Evolutionary conservation across 2,329 filamentous ascomycete species (phyloP), one percentile per base, ranked within the genome.

Genomic region (Coleophoma cylindrospora): DNA sequence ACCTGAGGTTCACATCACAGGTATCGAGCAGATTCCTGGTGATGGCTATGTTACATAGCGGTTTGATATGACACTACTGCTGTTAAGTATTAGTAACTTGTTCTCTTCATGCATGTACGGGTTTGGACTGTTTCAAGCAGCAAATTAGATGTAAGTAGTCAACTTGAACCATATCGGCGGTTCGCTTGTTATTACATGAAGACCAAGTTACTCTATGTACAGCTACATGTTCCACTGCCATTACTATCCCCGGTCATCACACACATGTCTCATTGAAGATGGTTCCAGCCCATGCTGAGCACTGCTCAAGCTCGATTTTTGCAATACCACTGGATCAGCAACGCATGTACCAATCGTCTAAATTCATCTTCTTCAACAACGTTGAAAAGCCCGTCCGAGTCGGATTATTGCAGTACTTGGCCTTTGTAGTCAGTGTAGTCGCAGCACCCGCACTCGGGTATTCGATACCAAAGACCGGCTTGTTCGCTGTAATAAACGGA

Each of bases 381-480:
- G 48, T 49, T 21, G 27, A 37, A 11, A 49, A 49, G 11, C 48
- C 48, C n/a, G 13, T 22, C 27, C n/a, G 22, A 6, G n/a, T 15
- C 10, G 19, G 15, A 15, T 22, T n/a, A 17, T 43, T 33, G 27
- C 47, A 48, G 43, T n/a, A n/a, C n/a, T 3, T 11, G 10, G 14
- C 14, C 27, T 40, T 34, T 13, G 32, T 22, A 19, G n/a, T 37
- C 4, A 14, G 21, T 19, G 22, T 43, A 14, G 32, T 27, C 8
- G n/a, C n/a, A 10, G 41, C 11, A 13, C 21, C 75, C 9, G 71
- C 74, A 40, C 75, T 70, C 4, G 82, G 82, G 59, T 88, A 88
- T 68, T 88, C 84, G 54, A 88, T 85, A 62, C 86, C 79, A 64
- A 88, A 87, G 33, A 88, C 84, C 2, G 84, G 83, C 64, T 87